Conservation (phyloP, 2,329 filamentous ascomycete species). For the Hypomyces rosellus region DNA sequence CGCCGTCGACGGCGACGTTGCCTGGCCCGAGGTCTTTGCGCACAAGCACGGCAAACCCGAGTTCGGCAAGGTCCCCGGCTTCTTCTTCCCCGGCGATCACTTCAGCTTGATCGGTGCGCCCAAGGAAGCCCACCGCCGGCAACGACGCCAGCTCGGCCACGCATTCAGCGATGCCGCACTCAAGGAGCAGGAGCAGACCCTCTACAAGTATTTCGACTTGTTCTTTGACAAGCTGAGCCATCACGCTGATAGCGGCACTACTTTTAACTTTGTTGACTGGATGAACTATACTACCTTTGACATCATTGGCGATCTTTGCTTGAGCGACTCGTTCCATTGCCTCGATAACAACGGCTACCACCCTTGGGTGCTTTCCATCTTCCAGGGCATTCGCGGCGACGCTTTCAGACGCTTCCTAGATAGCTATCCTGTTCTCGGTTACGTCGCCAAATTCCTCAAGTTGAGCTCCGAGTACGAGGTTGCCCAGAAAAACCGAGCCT, state of each 20-base stretch:
- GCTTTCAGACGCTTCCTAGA: slow-evolving; percentile 8
- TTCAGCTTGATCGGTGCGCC: slow-evolving; percentile 13
- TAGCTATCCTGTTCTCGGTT: slow-evolving; percentile 6
- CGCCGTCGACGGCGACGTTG: slow-evolving; percentile 24
- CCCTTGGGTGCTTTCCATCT: slow-evolving; percentile 20
- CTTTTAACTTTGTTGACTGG: slow-evolving; percentile 25
- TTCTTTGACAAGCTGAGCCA: slow-evolving; percentile 16
- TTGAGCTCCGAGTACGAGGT: neutral
- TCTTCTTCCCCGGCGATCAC: slow-evolving; percentile 9
- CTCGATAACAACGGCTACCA: slow-evolving; percentile 22
- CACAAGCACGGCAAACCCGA: slow-evolving; percentile 16
- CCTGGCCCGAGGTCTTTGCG: slow-evolving; percentile 29
- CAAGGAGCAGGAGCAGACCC: slow-evolving; percentile 23
- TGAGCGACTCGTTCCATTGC: slow-evolving; percentile 33
- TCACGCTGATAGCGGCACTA: slow-evolving; percentile 17
- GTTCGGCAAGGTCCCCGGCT: slow-evolving; percentile 5
- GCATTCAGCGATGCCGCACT: slow-evolving; percentile 26
- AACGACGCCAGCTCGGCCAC: slow-evolving; percentile 20
- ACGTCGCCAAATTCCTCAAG: neutral
- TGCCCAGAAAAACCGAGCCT: slow-evolving; percentile 10
- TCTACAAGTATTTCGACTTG: slow-evolving; percentile 21
- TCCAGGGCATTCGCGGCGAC: slow-evolving; percentile 8
- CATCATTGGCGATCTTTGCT: slow-evolving; percentile 33
- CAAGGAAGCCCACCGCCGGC: slow-evolving; percentile 14
- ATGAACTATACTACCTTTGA: slow-evolving; percentile 26